A percentile compares a stretch with the other conserved stretches of the same genome.
Evolutionary conservation across 306 rosid genomes (phyloP).

Genomic region (Inga oerstediana): DNA sequence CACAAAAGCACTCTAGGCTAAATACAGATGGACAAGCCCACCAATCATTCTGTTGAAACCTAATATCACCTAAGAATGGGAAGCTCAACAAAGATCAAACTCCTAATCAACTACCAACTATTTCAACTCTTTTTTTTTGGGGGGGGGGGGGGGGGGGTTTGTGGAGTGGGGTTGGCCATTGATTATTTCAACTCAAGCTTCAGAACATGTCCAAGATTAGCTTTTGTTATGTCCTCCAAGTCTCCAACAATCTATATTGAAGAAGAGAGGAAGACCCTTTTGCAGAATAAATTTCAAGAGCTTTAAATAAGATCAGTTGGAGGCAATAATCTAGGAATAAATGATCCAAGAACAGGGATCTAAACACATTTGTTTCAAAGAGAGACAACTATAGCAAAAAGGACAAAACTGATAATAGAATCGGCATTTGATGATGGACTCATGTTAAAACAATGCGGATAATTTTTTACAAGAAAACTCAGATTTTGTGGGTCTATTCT

Average conservation of each 20-base stretch:
- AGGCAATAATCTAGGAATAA: neutral
- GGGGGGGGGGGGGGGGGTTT: too few species aligned
- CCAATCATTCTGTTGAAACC: neutral
- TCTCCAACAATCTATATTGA: neutral
- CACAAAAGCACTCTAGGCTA: neutral
- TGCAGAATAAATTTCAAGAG: neutral
- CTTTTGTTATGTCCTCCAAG: neutral
- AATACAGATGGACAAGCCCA: neutral
- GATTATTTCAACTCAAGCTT: neutral
- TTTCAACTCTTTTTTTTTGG: neutral
- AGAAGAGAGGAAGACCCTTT: neutral
- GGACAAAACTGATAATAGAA: neutral
- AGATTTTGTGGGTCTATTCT: neutral
- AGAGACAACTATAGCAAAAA: neutral
- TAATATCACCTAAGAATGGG: neutral
- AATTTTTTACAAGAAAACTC: neutral
- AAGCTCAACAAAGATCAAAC: neutral
- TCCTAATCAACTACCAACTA: neutral
- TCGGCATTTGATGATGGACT: neutral
- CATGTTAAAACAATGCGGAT: neutral
- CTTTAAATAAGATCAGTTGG: neutral
- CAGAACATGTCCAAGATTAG: neutral
- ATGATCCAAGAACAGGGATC: neutral
- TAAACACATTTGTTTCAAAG: neutral
- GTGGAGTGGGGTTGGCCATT: neutral